Percentiles rank a stretch among this genome's conserved stretches.
Evolutionary conservation across 768 basidiomycete genomes (phyloP).

Genomic region (Agrocybe chaxingu): DNA sequence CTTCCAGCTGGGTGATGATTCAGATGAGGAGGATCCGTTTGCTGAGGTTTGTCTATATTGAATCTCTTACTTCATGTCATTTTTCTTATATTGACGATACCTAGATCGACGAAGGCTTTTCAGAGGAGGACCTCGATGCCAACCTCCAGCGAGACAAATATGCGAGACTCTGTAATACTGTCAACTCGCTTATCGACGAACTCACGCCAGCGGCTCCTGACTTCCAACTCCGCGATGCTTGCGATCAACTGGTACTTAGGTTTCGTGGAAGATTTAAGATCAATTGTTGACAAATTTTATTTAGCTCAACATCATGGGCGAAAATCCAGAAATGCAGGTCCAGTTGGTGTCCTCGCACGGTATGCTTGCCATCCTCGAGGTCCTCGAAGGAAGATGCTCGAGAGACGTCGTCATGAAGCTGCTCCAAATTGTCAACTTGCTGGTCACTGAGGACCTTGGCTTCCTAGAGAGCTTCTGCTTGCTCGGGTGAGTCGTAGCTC

Average conservation of each 20-base stretch:
- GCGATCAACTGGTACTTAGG: constrained; percentile 75
- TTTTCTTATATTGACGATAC: neutral
- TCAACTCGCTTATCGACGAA: constrained; percentile 84
- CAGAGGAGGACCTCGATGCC: constrained; percentile 87
- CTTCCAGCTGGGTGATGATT: constrained; percentile 77
- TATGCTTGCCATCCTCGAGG: constrained; percentile 91
- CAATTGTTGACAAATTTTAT: constrained; percentile 1
- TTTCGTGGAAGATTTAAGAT: constrained; percentile 4
- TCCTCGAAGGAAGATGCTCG: constrained; percentile 83
- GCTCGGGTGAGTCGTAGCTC: constrained; percentile 54
- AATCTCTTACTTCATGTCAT: neutral
- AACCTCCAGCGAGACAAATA: constrained; percentile 93
- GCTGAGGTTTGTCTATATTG: constrained; percentile 60
- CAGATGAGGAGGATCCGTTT: constrained; percentile 95
- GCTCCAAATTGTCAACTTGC: constrained; percentile 85
- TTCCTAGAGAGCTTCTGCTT: constrained; percentile 95
- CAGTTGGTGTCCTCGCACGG: constrained; percentile 93
- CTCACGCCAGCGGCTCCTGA: constrained; percentile 80
- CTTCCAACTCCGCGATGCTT: constrained; percentile 79
- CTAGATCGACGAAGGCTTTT: constrained; percentile 91
- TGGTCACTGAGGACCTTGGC: constrained; percentile 71
- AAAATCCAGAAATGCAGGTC: constrained; percentile 79
- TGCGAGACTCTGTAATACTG: constrained; percentile 77
- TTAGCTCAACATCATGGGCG: constrained; percentile 73
- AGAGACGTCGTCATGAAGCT: constrained; percentile 84